These are phyloP conservation scores for Euphorbia tirucalli DNA, from an alignment of 345 rosid species.

Conservation along the genomic window DNA sequence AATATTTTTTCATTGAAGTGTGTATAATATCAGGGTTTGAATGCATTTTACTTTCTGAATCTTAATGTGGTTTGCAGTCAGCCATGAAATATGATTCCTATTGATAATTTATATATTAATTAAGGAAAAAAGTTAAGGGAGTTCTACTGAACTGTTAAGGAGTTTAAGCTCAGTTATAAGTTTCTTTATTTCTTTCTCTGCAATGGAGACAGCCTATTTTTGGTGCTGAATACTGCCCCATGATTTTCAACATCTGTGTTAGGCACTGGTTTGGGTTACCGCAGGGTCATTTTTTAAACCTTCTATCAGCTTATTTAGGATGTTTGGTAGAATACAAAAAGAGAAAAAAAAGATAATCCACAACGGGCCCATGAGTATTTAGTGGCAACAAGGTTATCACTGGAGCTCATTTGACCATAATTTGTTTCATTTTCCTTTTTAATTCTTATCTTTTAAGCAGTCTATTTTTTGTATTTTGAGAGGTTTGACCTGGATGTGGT, in stretches of 20 bases:
- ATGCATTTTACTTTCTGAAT: background rate
- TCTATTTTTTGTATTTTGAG: background rate
- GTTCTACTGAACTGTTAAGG: background rate
- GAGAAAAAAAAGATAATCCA: background rate
- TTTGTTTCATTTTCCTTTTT: too few relatives aligned
- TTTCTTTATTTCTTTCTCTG: background rate
- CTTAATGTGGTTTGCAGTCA: background rate
- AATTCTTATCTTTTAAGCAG: background rate
- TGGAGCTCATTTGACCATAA: too few relatives aligned
- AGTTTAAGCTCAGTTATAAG: background rate
- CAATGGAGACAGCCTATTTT: background rate
- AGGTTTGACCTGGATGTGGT: background rate
- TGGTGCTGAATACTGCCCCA: background rate
- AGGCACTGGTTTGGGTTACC: background rate
- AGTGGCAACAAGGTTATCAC: background rate
- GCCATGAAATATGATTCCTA: too few relatives aligned
- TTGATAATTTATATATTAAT: background rate
- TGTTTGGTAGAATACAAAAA: background rate
- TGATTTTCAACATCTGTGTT: background rate
- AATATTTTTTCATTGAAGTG: background rate
- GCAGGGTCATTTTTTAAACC: background rate
- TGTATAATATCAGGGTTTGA: background rate
- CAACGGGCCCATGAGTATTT: background rate
- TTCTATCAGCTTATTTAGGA: background rate
- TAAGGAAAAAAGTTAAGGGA: background rate